These are phyloP conservation scores for Tetrapisispora arboricola DNA, from an alignment of 805 yeast genomes.

Conservation along the genomic window DNA sequence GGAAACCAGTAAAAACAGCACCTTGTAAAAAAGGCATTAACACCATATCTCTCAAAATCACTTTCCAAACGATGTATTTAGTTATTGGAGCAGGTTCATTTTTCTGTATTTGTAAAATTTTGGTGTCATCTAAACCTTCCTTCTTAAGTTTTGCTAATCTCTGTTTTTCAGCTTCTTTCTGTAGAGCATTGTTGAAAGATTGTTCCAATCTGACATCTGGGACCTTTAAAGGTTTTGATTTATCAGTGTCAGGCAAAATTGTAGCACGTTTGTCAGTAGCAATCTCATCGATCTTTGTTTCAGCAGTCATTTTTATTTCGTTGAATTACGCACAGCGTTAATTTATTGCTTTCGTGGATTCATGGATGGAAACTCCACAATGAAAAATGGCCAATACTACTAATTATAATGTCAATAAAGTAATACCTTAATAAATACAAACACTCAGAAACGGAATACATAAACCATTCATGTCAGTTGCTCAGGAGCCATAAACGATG, in stretches of 20 bases:
- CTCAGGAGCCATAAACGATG: too few relatives aligned
- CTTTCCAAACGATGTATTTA: slow-evolving; percentile 36
- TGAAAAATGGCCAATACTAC: too few relatives aligned
- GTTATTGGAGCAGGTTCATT: slow-evolving; percentile 25
- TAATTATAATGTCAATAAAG: too few relatives aligned
- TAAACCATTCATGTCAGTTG: too few relatives aligned
- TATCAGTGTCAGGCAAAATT: too few relatives aligned
- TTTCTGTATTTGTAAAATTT: slow-evolving; percentile 4
- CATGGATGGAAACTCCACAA: too few relatives aligned
- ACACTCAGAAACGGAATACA: too few relatives aligned
- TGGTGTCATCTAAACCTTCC: slow-evolving; percentile 1
- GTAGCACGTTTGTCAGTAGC: neutral
- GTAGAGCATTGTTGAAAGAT: slow-evolving; percentile 38
- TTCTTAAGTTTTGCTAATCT: slow-evolving; percentile 8
- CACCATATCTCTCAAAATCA: slow-evolving; percentile 41
- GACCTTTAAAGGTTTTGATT: slow-evolving; percentile 14
- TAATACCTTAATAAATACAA: too few relatives aligned
- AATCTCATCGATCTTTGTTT: neutral
- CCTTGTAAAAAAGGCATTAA: slow-evolving; percentile 48
- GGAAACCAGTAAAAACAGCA: slow-evolving; percentile 34
- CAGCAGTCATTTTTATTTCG: too few relatives aligned
- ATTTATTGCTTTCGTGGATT: too few relatives aligned
- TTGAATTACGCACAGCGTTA: too few relatives aligned
- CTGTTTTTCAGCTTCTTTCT: slow-evolving; percentile 18
- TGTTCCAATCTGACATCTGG: slow-evolving; percentile 66